Evolutionary conservation across 306 rosid species (phyloP).

Genomic region (Gleditsia sinensis): DNA sequence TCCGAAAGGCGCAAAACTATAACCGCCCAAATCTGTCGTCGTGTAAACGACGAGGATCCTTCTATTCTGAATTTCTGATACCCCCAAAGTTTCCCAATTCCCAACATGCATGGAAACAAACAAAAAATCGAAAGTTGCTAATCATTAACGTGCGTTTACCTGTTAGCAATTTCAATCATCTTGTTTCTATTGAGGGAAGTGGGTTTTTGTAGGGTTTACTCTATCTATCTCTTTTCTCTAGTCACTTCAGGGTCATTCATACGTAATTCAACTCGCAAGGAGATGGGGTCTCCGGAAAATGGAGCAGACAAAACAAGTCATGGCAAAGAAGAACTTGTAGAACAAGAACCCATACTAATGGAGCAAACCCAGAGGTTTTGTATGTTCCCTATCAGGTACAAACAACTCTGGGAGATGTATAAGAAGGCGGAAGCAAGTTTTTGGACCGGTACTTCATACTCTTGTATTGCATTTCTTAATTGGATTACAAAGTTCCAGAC

Average conservation of each 20-base stretch:
- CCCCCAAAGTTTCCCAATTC: neutral
- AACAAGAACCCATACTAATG: conserved; percentile 66
- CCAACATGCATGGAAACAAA: conserved; percentile 14
- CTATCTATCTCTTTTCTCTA: neutral
- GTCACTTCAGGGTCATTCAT: neutral
- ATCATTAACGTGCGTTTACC: neutral
- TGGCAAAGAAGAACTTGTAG: conserved; percentile 21
- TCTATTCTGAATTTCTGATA: neutral
- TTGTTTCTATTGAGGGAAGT: neutral
- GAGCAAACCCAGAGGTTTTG: conserved; percentile 80
- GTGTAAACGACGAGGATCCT: neutral
- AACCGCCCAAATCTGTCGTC: neutral
- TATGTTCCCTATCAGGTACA: conserved; percentile 79
- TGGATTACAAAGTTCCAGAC: neutral
- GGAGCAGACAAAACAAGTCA: conserved; percentile 26
- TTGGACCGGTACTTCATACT: conserved; percentile 76
- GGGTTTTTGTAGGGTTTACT: conserved; percentile 56
- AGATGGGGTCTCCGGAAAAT: conserved; percentile 60
- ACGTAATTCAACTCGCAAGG: neutral
- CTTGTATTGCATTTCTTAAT: conserved; percentile 5
- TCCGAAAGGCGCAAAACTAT: no score
- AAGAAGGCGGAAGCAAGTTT: conserved; percentile 94
- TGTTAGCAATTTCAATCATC: conserved; percentile 14
- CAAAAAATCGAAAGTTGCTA: conserved; percentile 15
- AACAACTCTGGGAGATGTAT: conserved; percentile 92